Evolutionary conservation across 352 stramenopile species (phyloP).

Genomic region (Phytophthora crassamura): DNA sequence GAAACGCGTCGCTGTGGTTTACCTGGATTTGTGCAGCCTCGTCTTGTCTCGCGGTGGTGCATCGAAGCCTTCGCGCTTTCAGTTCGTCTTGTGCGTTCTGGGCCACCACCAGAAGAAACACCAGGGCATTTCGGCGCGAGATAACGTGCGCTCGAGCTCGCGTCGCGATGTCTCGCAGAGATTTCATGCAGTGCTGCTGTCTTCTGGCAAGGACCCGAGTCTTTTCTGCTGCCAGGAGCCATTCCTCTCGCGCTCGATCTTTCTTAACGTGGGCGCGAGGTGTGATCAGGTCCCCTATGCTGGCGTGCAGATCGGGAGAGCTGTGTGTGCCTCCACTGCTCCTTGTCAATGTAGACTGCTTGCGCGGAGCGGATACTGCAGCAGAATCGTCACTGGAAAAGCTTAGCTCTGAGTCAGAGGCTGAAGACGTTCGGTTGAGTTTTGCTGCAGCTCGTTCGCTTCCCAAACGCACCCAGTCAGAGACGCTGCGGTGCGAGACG

Average conservation of each 20-base stretch:
- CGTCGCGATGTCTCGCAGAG: slow-evolving; percentile 51
- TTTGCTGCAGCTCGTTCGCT: slow-evolving; percentile 19
- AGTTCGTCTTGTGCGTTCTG: slow-evolving; percentile 33
- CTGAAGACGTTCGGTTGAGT: slow-evolving; percentile 1
- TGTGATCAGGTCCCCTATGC: slow-evolving; percentile 10
- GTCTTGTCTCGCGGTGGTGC: slow-evolving; percentile 7
- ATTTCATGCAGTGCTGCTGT: slow-evolving; percentile 57
- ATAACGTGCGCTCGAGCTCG: slow-evolving; percentile 39
- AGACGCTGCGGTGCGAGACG: slow-evolving; percentile 28
- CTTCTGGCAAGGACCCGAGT: slow-evolving; percentile 52
- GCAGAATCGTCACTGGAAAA: slow-evolving; percentile 1
- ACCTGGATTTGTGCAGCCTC: not conserved
- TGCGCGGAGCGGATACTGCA: not conserved
- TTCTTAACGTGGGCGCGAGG: slow-evolving; percentile 31
- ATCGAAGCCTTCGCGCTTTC: slow-evolving; percentile 17
- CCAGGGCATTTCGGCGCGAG: slow-evolving; percentile 29
- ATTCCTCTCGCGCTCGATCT: slow-evolving; percentile 37
- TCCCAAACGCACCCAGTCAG: slow-evolving; percentile 33
- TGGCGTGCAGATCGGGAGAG: slow-evolving; percentile 10
- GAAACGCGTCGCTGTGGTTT: not conserved
- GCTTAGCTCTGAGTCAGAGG: not conserved
- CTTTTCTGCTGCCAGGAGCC: slow-evolving; percentile 53
- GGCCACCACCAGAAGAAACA: slow-evolving; percentile 30
- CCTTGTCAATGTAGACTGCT: slow-evolving; percentile 4
- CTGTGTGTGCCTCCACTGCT: not conserved